Evolutionary conservation across 805 yeast species (phyloP).

Genomic region (Geotrichum ghanense): DNA sequence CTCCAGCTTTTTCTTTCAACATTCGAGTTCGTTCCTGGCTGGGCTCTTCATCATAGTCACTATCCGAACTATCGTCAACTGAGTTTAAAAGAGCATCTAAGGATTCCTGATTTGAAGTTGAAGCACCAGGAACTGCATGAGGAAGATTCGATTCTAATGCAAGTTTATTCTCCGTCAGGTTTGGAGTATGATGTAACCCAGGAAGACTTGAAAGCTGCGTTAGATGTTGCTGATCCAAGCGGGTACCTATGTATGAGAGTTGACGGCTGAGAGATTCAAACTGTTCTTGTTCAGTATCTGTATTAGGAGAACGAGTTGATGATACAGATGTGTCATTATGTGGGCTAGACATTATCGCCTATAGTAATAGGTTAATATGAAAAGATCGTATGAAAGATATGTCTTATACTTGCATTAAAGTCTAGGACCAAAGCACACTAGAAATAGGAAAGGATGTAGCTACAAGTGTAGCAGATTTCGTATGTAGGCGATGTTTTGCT

Average conservation of each 20-base stretch:
- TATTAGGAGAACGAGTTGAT: background rate
- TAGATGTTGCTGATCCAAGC: background rate
- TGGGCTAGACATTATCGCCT: background rate
- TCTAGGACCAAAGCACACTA: too few relatives aligned
- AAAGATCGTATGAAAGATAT: too few relatives aligned
- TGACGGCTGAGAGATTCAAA: background rate
- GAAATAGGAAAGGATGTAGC: too few relatives aligned
- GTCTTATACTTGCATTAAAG: slow-evolving; percentile 1
- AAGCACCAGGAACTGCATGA: too few relatives aligned
- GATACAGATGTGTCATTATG: background rate
- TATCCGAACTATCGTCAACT: background rate
- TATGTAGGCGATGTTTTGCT: too few relatives aligned
- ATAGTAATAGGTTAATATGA: too few relatives aligned
- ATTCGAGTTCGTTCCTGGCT: background rate
- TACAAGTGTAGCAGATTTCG: too few relatives aligned
- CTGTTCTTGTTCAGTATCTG: background rate
- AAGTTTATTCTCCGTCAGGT: too few relatives aligned
- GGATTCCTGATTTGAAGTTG: too few relatives aligned
- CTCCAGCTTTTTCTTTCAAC: background rate
- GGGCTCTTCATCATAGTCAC: background rate
- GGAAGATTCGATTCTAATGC: too few relatives aligned
- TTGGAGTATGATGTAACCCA: background rate
- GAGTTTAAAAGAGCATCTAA: background rate
- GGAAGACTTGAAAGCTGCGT: background rate
- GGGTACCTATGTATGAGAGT: background rate